These are phyloP conservation scores for Vigna radiata DNA, from an alignment of 306 rosid species.

Conservation along the genomic window DNA sequence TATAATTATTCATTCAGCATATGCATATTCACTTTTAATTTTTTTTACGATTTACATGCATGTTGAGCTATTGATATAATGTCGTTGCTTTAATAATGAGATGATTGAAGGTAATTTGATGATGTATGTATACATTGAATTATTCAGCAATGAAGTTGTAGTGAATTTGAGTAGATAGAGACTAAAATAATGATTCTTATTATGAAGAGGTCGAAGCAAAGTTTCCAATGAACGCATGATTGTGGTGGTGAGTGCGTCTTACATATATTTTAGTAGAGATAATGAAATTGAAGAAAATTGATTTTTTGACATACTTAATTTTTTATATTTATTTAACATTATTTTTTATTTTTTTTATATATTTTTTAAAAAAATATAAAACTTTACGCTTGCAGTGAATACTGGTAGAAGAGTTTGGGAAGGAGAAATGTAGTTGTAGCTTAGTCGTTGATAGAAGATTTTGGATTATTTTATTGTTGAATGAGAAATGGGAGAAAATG, in stretches of 20 bases:
- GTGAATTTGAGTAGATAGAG: background rate
- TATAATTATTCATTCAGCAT: too few species aligned
- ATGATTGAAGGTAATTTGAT: background rate
- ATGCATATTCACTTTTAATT: too few species aligned
- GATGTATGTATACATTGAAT: background rate
- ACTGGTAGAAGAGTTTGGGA: background rate
- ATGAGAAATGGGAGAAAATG: slow-evolving; percentile 50
- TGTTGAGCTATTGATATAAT: background rate
- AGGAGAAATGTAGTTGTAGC: background rate
- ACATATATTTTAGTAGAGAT: background rate
- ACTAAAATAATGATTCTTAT: background rate
- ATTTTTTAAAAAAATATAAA: too few species aligned
- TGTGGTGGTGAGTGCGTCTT: background rate
- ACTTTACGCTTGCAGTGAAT: too few species aligned
- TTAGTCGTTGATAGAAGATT: background rate
- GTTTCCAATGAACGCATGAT: background rate
- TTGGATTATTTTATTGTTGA: slow-evolving; percentile 36
- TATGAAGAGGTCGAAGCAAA: background rate
- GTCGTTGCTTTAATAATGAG: background rate
- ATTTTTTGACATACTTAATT: too few species aligned
- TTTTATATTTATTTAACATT: too few species aligned
- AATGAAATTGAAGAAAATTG: too few species aligned
- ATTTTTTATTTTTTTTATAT: too few species aligned
- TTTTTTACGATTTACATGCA: too few species aligned
- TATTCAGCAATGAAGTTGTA: background rate